These are phyloP conservation scores for Cyamopsis tetragonoloba DNA, from an alignment of 306 rosid genomes.

Conservation along the genomic window DNA sequence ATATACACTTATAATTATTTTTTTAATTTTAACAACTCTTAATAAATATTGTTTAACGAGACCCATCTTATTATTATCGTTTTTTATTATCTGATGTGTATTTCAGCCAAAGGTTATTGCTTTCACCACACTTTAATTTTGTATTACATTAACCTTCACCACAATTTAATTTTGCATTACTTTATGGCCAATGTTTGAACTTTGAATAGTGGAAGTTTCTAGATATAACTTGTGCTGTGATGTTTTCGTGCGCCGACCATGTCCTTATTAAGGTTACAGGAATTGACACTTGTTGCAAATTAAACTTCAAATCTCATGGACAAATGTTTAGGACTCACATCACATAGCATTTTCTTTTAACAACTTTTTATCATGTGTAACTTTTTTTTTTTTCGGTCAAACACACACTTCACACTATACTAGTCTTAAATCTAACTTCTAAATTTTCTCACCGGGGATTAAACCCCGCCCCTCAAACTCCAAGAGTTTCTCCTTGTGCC, in stretches of 20 bases:
- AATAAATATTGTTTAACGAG: no score
- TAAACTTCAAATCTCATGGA: neutral
- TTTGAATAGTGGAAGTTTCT: slow-evolving; percentile 13
- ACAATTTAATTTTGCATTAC: neutral
- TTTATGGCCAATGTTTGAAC: slow-evolving; percentile 11
- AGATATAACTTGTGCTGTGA: neutral
- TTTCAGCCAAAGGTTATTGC: neutral
- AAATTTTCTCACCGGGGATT: no score
- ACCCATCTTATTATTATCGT: neutral
- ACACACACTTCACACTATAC: no score
- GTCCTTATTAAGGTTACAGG: neutral
- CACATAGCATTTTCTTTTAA: no score
- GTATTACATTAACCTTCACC: no score
- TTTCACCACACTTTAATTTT: neutral
- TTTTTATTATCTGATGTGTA: neutral
- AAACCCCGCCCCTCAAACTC: no score
- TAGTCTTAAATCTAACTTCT: no score
- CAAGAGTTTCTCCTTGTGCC: no score
- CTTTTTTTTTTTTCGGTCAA: no score
- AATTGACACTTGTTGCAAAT: neutral
- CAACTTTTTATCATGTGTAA: no score
- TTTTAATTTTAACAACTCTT: no score
- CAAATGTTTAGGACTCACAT: neutral
- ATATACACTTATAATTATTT: no score
- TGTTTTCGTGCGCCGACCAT: neutral